Percentiles rank a stretch among this genome's conserved stretches.
Conservation (phyloP, 2,329 filamentous ascomycete species). For the Paraphaeosphaeria sporulosa region DNA sequence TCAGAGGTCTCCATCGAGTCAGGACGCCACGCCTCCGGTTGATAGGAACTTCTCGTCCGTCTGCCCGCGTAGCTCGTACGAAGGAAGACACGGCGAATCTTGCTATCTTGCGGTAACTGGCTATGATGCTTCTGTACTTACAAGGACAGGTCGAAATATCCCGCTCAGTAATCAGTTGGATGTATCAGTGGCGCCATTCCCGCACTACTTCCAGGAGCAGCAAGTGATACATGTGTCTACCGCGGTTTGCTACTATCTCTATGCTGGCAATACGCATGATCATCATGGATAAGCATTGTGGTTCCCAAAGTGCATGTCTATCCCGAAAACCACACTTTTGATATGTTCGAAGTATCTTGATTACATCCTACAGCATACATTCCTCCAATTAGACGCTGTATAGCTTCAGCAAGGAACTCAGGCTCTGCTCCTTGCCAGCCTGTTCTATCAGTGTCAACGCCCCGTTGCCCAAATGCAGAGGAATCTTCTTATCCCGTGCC, state of each 20-base stretch:
- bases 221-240: neutral
- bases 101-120: neutral
- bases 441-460: constrained; percentile 43
- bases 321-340: neutral
- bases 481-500: constrained; percentile 46
- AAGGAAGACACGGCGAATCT: neutral
- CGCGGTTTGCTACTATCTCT: neutral
- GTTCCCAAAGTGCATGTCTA: neutral
- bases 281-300: neutral
- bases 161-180: neutral
- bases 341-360: neutral
- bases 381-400: constrained; percentile 25
- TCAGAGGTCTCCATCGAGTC: neutral
- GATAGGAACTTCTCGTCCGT: neutral
- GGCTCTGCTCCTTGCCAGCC: constrained; percentile 31
- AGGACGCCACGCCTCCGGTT: neutral
- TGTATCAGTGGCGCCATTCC: neutral
- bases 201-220: neutral
- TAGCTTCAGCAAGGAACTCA: constrained; percentile 31
- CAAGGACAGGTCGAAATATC: neutral
- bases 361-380: neutral
- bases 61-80: too few relatives aligned
- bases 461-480: constrained; percentile 42
- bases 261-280: neutral
- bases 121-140: neutral